Base-by-base conservation (phyloP, 371 early-diverging fungal genomes). In the Nematocida ironsii region DNA sequence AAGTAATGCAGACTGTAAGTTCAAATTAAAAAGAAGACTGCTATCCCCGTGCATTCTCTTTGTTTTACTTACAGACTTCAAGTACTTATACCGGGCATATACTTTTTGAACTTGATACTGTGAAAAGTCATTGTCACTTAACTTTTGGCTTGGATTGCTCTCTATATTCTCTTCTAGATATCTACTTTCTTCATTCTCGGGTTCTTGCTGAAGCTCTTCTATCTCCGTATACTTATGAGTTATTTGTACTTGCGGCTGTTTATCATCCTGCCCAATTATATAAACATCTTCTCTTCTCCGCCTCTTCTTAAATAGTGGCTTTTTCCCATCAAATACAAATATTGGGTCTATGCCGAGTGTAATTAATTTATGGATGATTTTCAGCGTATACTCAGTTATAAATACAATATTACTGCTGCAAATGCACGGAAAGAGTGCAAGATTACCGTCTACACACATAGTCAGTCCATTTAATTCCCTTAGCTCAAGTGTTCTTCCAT, bases 311-410 rank as follows among this genome's bases (percentile, higher is more conserved):
- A 70, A 78, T 20, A 68, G 9, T 27, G 80, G 80, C 40, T 39
- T 66, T 50, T 20, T 57, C 20, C 80, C 80, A 60, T 78, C 80
- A 78, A 78, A 78, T 5, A 78, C 80, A 60, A 78, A 33, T 45
- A 78, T 70, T 52, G 80, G 80, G 52, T 78, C 80, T 42, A 78
- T 40, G 2, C 71, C 71, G 13, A 70, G 71, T 39, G n/a, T 9
- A 13, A 78, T 27, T 25, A 78, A 45, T 16, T 23, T 71, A 5
- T 54, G 57, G 13, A 70, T 60, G 9, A 9, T 5, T 23, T 54
- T 47, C 5, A 78, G 57, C 82, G 71, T 70, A 50, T 78, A 78
- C 60, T 78, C 80, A 5, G 80, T 70, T 20, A 78, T 70, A 60
- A 58, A 71, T 23, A 58, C 42, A 60, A 48, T 25, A 47, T 70